A percentile compares a stretch with the other conserved stretches of the same genome.
Conservation (phyloP, 2,329 filamentous ascomycete species). For the Penicillium sp. region DNA sequence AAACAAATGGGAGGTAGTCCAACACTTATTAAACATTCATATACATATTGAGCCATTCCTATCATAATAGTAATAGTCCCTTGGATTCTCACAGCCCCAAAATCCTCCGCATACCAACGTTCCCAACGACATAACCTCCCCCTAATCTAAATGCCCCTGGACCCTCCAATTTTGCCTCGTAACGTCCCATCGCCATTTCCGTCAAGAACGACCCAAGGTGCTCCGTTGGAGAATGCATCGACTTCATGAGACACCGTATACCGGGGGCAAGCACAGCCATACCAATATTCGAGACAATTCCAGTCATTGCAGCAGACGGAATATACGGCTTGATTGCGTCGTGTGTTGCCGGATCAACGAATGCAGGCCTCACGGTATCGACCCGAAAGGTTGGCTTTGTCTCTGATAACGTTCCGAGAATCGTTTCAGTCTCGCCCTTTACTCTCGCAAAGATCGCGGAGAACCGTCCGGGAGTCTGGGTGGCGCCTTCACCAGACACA, state of each 20-base stretch:
- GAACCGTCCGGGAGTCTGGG: slow-evolving; percentile 51
- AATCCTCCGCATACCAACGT: slow-evolving; percentile 18
- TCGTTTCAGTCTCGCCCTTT: slow-evolving; percentile 65
- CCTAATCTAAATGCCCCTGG: slow-evolving; percentile 14
- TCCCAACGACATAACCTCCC: slow-evolving; percentile 15
- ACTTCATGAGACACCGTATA: slow-evolving; percentile 19
- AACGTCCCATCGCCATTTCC: slow-evolving; percentile 42
- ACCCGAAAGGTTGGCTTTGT: slow-evolving; percentile 48
- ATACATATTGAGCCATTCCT: not conserved
- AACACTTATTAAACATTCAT: not conserved
- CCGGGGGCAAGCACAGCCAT: slow-evolving; percentile 19
- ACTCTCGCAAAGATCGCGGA: slow-evolving; percentile 60
- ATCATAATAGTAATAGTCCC: too few relatives aligned
- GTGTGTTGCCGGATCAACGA: slow-evolving; percentile 53
- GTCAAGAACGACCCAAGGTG: slow-evolving; percentile 50
- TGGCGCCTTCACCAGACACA: slow-evolving; percentile 56
- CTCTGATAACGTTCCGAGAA: slow-evolving; percentile 54
- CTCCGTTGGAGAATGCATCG: slow-evolving; percentile 43
- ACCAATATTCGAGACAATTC: slow-evolving; percentile 21
- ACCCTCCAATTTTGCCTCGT: slow-evolving; percentile 13
- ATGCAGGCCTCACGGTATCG: slow-evolving; percentile 58
- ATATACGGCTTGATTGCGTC: slow-evolving; percentile 38
- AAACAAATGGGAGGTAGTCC: too few relatives aligned
- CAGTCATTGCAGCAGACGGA: slow-evolving; percentile 24
- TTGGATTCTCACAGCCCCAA: slow-evolving; percentile 8